Evolutionary conservation across 805 yeast genomes (phyloP), one percentile per base, ranked within the genome.

Genomic region (Osmozyma mogii): DNA sequence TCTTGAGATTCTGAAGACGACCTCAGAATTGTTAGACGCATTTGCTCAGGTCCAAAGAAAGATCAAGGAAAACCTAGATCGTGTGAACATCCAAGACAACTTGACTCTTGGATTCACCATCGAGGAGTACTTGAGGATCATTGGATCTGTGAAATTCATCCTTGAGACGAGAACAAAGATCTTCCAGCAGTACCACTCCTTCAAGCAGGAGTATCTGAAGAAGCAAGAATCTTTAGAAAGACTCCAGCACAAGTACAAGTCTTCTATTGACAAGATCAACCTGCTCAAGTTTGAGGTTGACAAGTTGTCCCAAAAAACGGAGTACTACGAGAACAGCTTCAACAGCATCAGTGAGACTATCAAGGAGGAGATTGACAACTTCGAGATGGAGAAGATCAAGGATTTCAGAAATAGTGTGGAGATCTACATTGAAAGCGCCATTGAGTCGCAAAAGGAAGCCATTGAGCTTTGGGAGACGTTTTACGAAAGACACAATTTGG

Each of bases 401-500:
- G 97, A 88, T 45, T 85, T 89, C 56, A 72, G 95, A 49, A 83
- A 83, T 46, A 73, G 87, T 38, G 83, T 89, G 30, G 98, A 92
- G 55, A 79, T 89, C 9, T 88, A 78, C 46, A 70, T 94, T 50
- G 97, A 92, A 54, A 75, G 92, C 30, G 72, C 92, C 15, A 82
- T 88, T 31, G 98, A 92, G 56, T 70, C 87, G 18, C 98, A 92
- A 56, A 92, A 92, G 58, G 96, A 87, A 52, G 76, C 81, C 18
- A 83, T 83, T 35, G 94, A 83, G 49, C 53, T 79, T n/a, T 83
- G 89, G 84, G 92, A 83, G 52, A 76, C 87, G 0, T 92, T 89
- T 49, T 87, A 85, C 49, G 84, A 79, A 38, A 45, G 61, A 10
- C 64, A 61, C 31, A 38, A 43, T 14, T 40, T 51, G 22, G 45